These are phyloP conservation scores for Alternaria ventricosa DNA, from an alignment of 2,329 filamentous ascomycete species.

Conservation along the genomic window DNA sequence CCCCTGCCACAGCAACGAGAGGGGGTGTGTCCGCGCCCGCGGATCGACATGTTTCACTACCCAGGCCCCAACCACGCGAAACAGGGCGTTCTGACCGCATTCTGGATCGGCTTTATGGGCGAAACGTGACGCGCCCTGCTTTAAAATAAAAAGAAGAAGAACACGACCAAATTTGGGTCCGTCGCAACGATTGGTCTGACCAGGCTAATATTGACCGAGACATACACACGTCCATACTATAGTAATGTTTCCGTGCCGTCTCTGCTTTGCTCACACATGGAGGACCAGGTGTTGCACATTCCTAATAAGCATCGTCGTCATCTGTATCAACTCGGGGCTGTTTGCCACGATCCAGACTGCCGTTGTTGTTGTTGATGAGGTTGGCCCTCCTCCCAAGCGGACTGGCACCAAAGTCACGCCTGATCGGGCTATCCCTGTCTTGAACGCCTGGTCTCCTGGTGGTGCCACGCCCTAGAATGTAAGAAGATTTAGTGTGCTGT, in stretches of 20 bases:
- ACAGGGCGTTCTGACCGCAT: not conserved
- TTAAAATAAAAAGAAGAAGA: not conserved
- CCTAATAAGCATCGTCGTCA: conserved; percentile 21
- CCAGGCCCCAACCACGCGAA: not conserved
- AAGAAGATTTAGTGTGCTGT: not conserved
- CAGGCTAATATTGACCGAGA: conserved; percentile 2
- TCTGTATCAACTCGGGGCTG: conserved; percentile 25
- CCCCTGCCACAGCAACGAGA: conserved; percentile 2
- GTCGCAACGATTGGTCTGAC: not conserved
- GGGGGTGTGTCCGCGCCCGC: conserved; percentile 3
- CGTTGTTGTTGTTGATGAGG: not conserved
- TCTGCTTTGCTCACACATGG: not conserved
- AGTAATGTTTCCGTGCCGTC: not conserved
- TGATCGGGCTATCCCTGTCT: conserved; percentile 5
- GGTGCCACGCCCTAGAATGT: not conserved
- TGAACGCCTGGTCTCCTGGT: not conserved
- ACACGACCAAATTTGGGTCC: not conserved
- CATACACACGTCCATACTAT: not conserved
- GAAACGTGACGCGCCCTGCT: conserved; percentile 6
- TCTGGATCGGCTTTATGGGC: not conserved
- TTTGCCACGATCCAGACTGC: conserved; percentile 7
- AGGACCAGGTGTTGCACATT: not conserved
- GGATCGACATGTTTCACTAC: conserved; percentile 6
- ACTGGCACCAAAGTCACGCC: not conserved
- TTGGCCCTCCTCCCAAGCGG: not conserved